Evolutionary conservation across 1,284 basidiomycete species (phyloP).

Genomic region (Volvariella surrecta): DNA sequence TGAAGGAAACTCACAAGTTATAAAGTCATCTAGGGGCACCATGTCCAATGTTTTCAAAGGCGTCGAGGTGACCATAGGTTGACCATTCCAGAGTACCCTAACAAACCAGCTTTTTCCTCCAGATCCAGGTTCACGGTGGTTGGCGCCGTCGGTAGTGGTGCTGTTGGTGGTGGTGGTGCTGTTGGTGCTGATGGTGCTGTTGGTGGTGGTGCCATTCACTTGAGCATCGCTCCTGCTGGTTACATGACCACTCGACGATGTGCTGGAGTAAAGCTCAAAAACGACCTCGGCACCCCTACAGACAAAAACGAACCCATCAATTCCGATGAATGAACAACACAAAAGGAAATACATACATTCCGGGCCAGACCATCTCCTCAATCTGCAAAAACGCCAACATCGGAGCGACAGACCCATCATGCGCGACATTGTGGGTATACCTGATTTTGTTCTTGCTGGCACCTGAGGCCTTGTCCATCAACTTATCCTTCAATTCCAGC

Average conservation of each 20-base stretch:
- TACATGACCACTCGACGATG: not conserved
- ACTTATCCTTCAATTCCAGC: constrained; percentile 29
- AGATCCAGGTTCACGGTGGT: not conserved
- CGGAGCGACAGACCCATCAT: constrained; percentile 37
- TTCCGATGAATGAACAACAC: not conserved
- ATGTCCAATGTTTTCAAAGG: constrained; percentile 34
- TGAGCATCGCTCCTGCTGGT: not conserved
- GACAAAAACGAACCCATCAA: not conserved
- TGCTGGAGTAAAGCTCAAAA: not conserved
- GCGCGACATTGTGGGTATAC: constrained; percentile 38
- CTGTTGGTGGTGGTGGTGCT: not conserved
- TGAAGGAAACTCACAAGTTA: constrained; percentile 25
- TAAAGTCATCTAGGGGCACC: constrained; percentile 30
- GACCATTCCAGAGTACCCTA: constrained; percentile 39
- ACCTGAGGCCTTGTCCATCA: constrained; percentile 22
- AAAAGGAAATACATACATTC: constrained; percentile 24
- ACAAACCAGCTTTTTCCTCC: constrained; percentile 18
- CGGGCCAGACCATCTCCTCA: constrained; percentile 40
- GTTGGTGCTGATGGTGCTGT: constrained; percentile 3
- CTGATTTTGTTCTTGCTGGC: constrained; percentile 18
- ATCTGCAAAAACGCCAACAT: constrained; percentile 37
- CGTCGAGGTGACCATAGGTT: constrained; percentile 35
- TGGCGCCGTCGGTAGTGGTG: not conserved
- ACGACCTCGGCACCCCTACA: constrained; percentile 30
- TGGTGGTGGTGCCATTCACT: not conserved